These are phyloP conservation scores for Cinnamomum micranthum DNA, from an alignment of 164 flowering plant genomes.

Conservation along the genomic window DNA sequence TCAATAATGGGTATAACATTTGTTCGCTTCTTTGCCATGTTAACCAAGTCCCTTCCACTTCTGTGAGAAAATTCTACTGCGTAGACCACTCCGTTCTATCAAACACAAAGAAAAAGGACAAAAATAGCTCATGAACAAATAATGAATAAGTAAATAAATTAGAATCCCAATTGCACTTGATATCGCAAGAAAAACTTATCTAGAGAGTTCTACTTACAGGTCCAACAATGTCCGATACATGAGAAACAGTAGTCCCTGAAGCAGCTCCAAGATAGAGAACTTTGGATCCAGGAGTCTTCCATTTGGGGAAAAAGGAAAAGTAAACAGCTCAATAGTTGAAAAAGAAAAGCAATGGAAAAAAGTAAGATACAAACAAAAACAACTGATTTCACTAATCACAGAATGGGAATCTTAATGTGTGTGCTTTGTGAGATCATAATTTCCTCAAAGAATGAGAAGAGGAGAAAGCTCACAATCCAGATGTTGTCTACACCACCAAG, in stretches of 20 bases:
- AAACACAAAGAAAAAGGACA: conserved; percentile 1
- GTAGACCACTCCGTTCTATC: conserved; percentile 75
- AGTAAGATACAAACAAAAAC: neutral
- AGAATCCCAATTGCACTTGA: neutral
- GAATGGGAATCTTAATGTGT: neutral
- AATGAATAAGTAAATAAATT: neutral
- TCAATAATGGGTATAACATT: conserved; percentile 91
- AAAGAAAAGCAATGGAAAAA: neutral
- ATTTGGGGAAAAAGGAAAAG: neutral
- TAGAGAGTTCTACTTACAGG: conserved; percentile 55
- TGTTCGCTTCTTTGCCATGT: conserved; percentile 96
- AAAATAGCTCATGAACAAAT: neutral
- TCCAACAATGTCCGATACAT: conserved; percentile 95
- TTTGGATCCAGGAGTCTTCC: conserved; percentile 74
- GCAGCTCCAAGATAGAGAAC: conserved; percentile 98
- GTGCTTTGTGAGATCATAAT: neutral
- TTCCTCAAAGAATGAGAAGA: neutral
- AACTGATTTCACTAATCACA: neutral
- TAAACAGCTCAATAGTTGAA: neutral
- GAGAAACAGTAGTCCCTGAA: conserved; percentile 95
- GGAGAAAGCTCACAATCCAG: conserved; percentile 66
- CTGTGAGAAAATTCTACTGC: conserved; percentile 98
- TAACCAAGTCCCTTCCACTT: conserved; percentile 96
- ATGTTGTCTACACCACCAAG: conserved; percentile 90
- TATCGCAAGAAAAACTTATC: neutral